phyloP scores from a whole-genome alignment of 176 grass and related monocot genomes.

The Triticum timopheevii region DNA sequence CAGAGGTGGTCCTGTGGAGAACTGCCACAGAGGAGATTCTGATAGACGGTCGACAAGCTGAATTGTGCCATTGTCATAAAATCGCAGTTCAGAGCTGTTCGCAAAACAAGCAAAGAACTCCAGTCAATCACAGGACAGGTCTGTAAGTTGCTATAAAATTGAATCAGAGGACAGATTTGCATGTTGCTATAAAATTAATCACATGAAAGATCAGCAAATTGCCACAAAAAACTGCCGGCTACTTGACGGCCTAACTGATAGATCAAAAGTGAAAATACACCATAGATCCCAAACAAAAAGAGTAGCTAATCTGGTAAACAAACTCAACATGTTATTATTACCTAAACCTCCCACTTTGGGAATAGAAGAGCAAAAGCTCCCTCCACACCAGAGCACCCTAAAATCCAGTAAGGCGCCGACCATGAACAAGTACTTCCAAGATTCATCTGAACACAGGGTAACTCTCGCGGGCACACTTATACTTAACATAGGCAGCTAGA shows the following conservation, averaged over 20 bases:
- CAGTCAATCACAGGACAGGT: constrained; percentile 3
- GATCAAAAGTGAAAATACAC: neutral
- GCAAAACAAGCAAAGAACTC: constrained; percentile 4
- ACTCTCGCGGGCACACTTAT: neutral
- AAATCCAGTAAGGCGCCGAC: neutral
- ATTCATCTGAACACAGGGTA: neutral
- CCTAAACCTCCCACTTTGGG: neutral
- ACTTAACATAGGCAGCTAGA: constrained; percentile 6
- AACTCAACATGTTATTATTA: neutral
- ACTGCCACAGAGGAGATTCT: constrained; percentile 41
- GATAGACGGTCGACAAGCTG: constrained; percentile 44
- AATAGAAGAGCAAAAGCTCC: neutral
- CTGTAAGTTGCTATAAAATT: neutral
- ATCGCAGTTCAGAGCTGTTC: constrained; percentile 35
- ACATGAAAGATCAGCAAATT: neutral
- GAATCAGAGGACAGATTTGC: neutral
- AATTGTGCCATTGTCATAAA: constrained; percentile 54
- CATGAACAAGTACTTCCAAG: neutral
- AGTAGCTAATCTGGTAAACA: neutral
- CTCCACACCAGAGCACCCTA: neutral
- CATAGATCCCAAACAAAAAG: neutral
- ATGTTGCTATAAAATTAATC: neutral
- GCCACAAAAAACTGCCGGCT: neutral
- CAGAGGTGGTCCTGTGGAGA: constrained; percentile 50
- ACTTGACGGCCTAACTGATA: neutral